Percentiles rank a stretch among this genome's conserved stretches.
phyloP scores from a whole-genome alignment of 192 early-diverging fungal species.

The Backusella macrospora region DNA sequence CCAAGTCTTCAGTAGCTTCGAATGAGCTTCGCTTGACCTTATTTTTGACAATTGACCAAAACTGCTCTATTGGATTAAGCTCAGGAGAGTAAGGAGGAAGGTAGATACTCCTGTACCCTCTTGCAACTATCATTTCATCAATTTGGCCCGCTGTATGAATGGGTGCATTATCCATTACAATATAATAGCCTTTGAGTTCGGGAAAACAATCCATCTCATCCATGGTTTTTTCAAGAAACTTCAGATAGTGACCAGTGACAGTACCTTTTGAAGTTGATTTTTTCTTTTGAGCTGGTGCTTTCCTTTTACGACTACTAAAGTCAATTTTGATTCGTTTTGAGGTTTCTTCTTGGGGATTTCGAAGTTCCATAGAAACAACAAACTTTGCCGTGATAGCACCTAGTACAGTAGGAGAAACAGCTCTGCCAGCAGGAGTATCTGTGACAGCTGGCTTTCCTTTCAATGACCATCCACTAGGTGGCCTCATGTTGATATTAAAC shows the following conservation, averaged over 20 bases:
- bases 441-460: too few relatives aligned
- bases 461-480: too few relatives aligned
- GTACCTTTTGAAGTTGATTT: background rate
- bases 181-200: constrained; percentile 28
- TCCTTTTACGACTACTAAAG: background rate
- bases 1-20: background rate
- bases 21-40: background rate
- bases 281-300: background rate
- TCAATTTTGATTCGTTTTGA: background rate
- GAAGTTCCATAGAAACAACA: constrained; percentile 16
- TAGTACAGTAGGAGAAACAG: constrained; percentile 4
- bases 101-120: background rate
- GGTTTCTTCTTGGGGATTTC: constrained; percentile 11
- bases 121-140: background rate
- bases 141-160: background rate
- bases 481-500: constrained; percentile 19
- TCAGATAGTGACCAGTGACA: background rate
- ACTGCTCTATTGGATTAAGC: background rate
- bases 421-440: too few relatives aligned
- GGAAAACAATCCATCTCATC: constrained; percentile 11
- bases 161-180: constrained; percentile 22
- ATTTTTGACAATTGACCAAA: constrained; percentile 4
- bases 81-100: background rate
- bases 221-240: background rate
- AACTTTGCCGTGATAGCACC: constrained; percentile 14